phyloP scores from a whole-genome alignment of 305 asterid species.

The Euphrasia arctica region DNA sequence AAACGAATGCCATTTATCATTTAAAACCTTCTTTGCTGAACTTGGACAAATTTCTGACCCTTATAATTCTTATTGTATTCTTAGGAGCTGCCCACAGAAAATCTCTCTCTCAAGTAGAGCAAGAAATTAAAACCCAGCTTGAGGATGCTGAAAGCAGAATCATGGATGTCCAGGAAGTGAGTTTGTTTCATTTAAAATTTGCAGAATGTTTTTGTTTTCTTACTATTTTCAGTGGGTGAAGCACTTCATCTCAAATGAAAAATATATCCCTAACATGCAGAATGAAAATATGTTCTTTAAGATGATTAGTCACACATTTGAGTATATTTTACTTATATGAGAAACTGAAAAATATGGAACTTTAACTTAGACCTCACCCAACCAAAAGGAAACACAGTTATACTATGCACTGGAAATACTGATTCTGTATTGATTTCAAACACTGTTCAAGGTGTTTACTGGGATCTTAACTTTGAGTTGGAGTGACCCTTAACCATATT shows the following conservation, averaged over 20 bases:
- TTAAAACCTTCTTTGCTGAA: constrained; percentile 19
- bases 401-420: background rate
- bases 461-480: no score
- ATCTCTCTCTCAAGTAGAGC: constrained; percentile 55
- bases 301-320: constrained; percentile 1
- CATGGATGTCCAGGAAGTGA: constrained; percentile 59
- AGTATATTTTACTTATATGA: constrained; percentile 17
- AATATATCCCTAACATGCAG: background rate
- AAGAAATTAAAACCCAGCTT: constrained; percentile 57
- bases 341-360: background rate
- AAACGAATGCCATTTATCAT: constrained; percentile 26
- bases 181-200: constrained; percentile 33
- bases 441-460: constrained; percentile 13
- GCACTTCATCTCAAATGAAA: constrained; percentile 23
- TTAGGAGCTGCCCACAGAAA: constrained; percentile 61
- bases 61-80: constrained; percentile 20
- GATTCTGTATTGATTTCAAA: background rate
- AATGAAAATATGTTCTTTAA: constrained; percentile 4
- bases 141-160: constrained; percentile 69
- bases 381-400: no score
- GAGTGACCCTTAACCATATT: no score
- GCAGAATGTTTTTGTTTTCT: constrained; percentile 1
- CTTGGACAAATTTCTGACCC: constrained; percentile 17
- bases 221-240: constrained; percentile 16
- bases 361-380: no score